Evolutionary conservation across 2,329 filamentous ascomycete species (phyloP).

Genomic region (Fusarium sp.): DNA sequence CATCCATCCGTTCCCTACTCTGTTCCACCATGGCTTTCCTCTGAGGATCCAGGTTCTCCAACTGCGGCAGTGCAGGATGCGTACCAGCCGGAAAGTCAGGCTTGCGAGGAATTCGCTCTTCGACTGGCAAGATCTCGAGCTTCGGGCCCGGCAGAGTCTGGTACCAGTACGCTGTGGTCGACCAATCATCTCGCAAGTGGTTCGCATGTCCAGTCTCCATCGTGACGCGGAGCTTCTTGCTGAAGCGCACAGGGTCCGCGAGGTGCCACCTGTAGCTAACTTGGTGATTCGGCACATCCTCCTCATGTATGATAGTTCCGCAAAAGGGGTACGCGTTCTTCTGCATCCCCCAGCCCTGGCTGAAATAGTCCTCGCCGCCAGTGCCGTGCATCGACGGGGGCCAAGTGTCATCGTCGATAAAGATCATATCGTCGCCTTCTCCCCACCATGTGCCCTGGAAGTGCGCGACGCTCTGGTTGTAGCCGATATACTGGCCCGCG

Average conservation of each 20-base stretch:
- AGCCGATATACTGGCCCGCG: slow-evolving; percentile 48
- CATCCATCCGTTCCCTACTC: slow-evolving; percentile 32
- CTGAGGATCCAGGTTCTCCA: slow-evolving; percentile 1
- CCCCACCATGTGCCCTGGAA: slow-evolving; percentile 52
- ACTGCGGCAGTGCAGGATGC: slow-evolving; percentile 13
- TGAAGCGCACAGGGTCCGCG: slow-evolving; percentile 49
- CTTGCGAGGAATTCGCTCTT: slow-evolving; percentile 35
- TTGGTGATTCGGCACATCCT: slow-evolving; percentile 48
- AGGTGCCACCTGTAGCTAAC: slow-evolving; percentile 51
- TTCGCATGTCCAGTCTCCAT: slow-evolving; percentile 48
- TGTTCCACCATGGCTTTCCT: slow-evolving; percentile 26
- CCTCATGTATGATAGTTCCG: slow-evolving; percentile 50
- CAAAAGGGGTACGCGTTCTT: slow-evolving; percentile 50
- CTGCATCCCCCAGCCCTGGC: slow-evolving; percentile 52
- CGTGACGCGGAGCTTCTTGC: slow-evolving; percentile 44
- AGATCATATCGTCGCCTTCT: slow-evolving; percentile 52
- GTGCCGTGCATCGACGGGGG: slow-evolving; percentile 50
- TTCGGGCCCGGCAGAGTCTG: slow-evolving; percentile 48
- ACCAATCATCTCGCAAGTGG: slow-evolving; percentile 49
- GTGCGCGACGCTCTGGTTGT: slow-evolving; percentile 49
- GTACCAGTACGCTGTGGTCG: slow-evolving; percentile 50
- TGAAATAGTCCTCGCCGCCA: slow-evolving; percentile 50
- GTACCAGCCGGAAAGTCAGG: slow-evolving; percentile 32
- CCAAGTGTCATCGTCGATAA: slow-evolving; percentile 51
- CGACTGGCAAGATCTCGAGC: slow-evolving; percentile 44